phyloP scores from a whole-genome alignment of 2,329 filamentous ascomycete genomes.

The Pseudocercospora musae region DNA sequence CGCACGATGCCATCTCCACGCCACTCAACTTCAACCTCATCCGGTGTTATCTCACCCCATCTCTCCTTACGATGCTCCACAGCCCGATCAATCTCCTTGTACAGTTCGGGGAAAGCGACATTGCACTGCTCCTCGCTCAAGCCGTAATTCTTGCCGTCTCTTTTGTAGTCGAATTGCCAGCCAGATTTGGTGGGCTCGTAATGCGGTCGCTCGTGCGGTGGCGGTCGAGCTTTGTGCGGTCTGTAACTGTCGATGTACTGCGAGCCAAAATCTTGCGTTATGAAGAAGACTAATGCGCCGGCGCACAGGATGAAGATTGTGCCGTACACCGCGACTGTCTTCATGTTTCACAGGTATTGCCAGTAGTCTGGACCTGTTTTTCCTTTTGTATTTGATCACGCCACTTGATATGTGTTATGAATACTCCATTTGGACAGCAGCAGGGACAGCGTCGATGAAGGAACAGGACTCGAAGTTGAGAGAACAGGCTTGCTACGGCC shows the following conservation, averaged over 20 bases:
- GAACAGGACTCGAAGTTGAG: neutral
- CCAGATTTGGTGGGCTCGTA: constrained; percentile 1
- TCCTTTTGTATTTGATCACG: neutral
- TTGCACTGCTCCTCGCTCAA: constrained; percentile 31
- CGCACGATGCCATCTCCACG: constrained; percentile 27
- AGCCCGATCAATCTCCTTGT: constrained; percentile 32
- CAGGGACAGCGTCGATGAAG: too few species aligned
- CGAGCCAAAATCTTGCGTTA: constrained; percentile 8
- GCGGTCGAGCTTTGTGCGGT: constrained; percentile 3
- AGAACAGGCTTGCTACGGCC: neutral
- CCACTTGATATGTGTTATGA: neutral
- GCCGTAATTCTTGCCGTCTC: constrained; percentile 27
- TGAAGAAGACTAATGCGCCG: constrained; percentile 17
- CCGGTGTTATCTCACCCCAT: constrained; percentile 21
- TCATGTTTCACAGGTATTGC: constrained; percentile 5
- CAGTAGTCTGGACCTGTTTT: neutral
- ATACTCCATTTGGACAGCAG: neutral
- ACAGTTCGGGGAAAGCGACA: constrained; percentile 31
- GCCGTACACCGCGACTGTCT: constrained; percentile 18
- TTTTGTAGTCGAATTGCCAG: constrained; percentile 20
- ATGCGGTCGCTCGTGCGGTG: neutral
- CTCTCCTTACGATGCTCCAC: constrained; percentile 23
- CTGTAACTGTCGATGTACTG: constrained; percentile 9
- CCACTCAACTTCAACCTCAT: constrained; percentile 27
- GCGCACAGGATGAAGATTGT: constrained; percentile 17